A percentile compares a stretch with the other conserved stretches of the same genome.
Conservation (phyloP, 805 yeast species). For the Teunomyces atbi region DNA sequence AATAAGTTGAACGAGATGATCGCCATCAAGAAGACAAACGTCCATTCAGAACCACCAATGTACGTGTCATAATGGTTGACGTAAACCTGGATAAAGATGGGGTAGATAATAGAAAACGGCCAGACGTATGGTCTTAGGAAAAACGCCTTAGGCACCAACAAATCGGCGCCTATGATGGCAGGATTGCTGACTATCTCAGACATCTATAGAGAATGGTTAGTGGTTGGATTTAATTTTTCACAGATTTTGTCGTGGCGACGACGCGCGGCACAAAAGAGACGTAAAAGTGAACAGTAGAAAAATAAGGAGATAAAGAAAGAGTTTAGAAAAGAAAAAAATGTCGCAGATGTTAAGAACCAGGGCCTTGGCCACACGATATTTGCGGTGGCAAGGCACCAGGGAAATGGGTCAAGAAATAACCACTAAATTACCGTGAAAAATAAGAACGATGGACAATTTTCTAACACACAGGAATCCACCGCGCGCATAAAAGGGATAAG, state of each 20-base stretch:
- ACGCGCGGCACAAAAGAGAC: not conserved
- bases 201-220: constrained; percentile 19
- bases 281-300: too few species aligned
- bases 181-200: constrained; percentile 63
- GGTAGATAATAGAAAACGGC: constrained; percentile 80
- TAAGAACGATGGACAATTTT: too few species aligned
- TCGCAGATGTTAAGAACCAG: too few species aligned
- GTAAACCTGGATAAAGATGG: constrained; percentile 67
- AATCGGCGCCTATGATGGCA: constrained; percentile 66
- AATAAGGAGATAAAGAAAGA: not conserved
- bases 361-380: too few species aligned
- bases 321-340: not conserved
- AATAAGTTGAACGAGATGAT: constrained; percentile 71
- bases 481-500: too few species aligned
- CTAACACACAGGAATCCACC: too few species aligned
- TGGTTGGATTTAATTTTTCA: constrained; percentile 1
- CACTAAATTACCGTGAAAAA: too few species aligned
- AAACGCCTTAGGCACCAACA: constrained; percentile 66
- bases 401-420: too few species aligned
- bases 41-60: constrained; percentile 93
- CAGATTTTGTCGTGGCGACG: constrained; percentile 7
- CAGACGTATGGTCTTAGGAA: constrained; percentile 71
- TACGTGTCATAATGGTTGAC: constrained; percentile 69
- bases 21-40: constrained; percentile 79
- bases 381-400: too few species aligned